These are phyloP conservation scores for Psidium friedrichsthalianum DNA, from an alignment of 345 rosid genomes.

Conservation along the genomic window DNA sequence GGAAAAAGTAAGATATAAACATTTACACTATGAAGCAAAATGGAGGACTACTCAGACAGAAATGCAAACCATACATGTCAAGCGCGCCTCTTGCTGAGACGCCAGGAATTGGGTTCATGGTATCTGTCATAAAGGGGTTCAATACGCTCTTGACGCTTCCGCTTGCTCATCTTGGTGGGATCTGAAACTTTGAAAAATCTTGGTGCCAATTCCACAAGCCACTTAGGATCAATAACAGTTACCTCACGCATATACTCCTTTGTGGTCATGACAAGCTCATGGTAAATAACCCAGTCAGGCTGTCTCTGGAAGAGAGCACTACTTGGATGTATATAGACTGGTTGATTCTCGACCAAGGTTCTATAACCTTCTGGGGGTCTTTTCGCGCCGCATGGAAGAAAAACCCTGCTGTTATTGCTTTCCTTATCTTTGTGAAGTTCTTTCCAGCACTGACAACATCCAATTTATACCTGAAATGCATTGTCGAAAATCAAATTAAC, in stretches of 20 bases:
- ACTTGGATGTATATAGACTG: constrained; percentile 81
- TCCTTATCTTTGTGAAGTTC: constrained; percentile 63
- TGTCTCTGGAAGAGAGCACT: constrained; percentile 89
- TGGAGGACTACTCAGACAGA: neutral
- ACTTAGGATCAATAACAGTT: constrained; percentile 79
- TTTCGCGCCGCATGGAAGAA: constrained; percentile 77
- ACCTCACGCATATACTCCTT: constrained; percentile 90
- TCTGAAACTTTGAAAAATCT: constrained; percentile 82
- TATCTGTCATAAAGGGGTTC: constrained; percentile 86
- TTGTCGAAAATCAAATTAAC: neutral
- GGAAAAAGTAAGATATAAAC: neutral
- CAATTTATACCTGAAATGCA: constrained; percentile 52
- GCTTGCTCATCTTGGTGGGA: constrained; percentile 85
- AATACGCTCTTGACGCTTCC: constrained; percentile 76
- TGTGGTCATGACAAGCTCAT: constrained; percentile 88
- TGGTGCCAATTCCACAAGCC: constrained; percentile 89
- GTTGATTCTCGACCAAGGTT: constrained; percentile 77
- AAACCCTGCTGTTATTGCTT: constrained; percentile 88
- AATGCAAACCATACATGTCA: constrained; percentile 15
- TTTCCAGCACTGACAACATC: constrained; percentile 77
- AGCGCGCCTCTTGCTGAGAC: constrained; percentile 72
- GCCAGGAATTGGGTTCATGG: constrained; percentile 90
- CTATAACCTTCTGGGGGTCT: constrained; percentile 90
- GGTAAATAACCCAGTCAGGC: constrained; percentile 94
- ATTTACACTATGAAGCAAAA: neutral